Evolutionary conservation across 2,329 filamentous ascomycete genomes (phyloP), one percentile per base, ranked within the genome.

Genomic region (Ceratocystis destructans): DNA sequence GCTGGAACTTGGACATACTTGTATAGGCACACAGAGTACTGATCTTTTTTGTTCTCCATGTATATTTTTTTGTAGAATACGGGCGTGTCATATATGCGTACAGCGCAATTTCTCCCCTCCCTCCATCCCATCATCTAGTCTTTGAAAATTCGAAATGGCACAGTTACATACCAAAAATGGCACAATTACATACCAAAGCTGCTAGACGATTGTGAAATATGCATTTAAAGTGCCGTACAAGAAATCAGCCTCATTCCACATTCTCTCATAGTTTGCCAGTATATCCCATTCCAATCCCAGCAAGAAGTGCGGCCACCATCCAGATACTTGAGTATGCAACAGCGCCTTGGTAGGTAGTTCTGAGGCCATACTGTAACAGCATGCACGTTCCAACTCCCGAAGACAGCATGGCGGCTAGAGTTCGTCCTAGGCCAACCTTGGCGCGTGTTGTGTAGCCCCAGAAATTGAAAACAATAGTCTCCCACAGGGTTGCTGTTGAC

Each of bases 321-420:
- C 90, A 96, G 45, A 93, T 79, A 25, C 78, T 78, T 1, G 88
- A 85, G 79, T 91, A 97, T 0, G 82, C 83, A 2, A 79, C 76
- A 1, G 91, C 89, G 10, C 92, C 93, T 0, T 78, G 71, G 71
- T 92, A 87, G 10, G 90, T 84, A 3, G 89, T 88, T 57, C 83
- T 79, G 22, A 96, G 77, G 0, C 85, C 87, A 65, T 85, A 79
- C 61, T 80, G 82, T 28, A 85, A 83, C 72, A 88, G 83, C 50
- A 91, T 76, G 67, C 87, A 84, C 0, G 84, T 84, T 72, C 81
- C 81, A 59, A 80, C 72, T 12, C 79, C 81, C 2, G 84, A 86
- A 62, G 86, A 78, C 63, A 83, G 71, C 67, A 83, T 78, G 61
- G 86, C 76, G 5, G 84, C 77, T 17, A 78, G 77, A 0, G 89